Base-by-base conservation (phyloP, 2,329 filamentous ascomycete genomes). In the Ophiosphaerella herpotricha region DNA sequence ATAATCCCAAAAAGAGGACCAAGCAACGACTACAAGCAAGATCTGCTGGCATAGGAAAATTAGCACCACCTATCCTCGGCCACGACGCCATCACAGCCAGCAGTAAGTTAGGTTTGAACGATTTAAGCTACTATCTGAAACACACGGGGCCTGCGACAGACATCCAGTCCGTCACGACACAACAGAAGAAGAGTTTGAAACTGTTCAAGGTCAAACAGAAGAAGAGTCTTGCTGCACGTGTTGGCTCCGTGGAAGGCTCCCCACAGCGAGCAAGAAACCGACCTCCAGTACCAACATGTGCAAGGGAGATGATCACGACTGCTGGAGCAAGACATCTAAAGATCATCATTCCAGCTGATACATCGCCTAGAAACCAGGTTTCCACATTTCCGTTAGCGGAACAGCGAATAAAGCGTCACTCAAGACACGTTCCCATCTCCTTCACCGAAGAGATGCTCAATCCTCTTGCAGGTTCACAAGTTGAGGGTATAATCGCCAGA, bases 41-140 rank as follows among this genome's bases (percentile, higher is more conserved):
- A 8, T 61, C 59, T n/a, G 47, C 61, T 3, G 54, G 52, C 14
- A 36, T 61, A 16, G 63, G 64, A 39, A 52, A 61, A 33, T 56
- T 69, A 51, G 68, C 68, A 23, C 68, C 68, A 40, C 66, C 63
- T 7, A 70, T 72, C n/a, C 61, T 67, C 18, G 58, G 62, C 24
- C 67, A 72, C 24, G 60, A 61, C 24, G 61, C 67, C n/a, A 57
- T 70, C 29, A 66, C 64, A 1, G 61, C 64, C 2, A 63, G 56
- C 34, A 58, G 61, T 26, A 48, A 64, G 6, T 43, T 69, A 24
- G 51, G 60, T 1, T 39, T 71, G 33, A 70, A 69, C 39, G 67
- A 70, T 29, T 57, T 72, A 29, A 62, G 57, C 34, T 67, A 48
- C 43, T 71, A 63, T 29, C 57, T 72, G 14, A 66, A 61, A 26